phyloP scores from a whole-genome alignment of 495 filamentous ascomycete species.

The Margaritispora aquatica region DNA sequence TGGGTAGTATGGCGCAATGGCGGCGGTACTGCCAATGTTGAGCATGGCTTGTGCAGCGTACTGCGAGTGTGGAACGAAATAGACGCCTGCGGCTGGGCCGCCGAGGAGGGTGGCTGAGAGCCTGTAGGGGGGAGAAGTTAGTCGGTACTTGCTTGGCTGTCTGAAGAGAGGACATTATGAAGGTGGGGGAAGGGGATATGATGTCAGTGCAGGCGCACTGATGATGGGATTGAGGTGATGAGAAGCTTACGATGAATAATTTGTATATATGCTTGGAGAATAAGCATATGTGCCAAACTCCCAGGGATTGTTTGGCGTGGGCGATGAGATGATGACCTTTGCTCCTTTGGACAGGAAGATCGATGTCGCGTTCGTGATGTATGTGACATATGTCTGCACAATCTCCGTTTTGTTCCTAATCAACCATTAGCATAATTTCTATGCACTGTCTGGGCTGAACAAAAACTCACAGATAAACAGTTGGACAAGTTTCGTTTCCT shows the following conservation, averaged over 20 bases:
- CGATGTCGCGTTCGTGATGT: slow-evolving; percentile 48
- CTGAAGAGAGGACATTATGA: no score
- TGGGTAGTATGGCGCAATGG: slow-evolving; percentile 44
- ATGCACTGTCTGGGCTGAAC: slow-evolving; percentile 21
- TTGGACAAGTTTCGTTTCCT: slow-evolving; percentile 50
- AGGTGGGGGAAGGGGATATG: background rate
- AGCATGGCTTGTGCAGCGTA: slow-evolving; percentile 47
- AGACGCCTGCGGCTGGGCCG: slow-evolving; percentile 33
- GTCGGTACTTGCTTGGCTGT: no score
- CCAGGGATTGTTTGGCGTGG: slow-evolving; percentile 50
- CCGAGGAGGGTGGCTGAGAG: slow-evolving; percentile 19
- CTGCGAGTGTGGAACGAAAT: slow-evolving; percentile 46
- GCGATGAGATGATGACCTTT: slow-evolving; percentile 49
- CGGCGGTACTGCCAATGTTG: slow-evolving; percentile 29
- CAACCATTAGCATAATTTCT: no score
- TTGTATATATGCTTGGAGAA: slow-evolving; percentile 40
- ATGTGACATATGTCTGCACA: slow-evolving; percentile 51
- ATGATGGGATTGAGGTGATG: no score
- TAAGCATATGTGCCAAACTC: slow-evolving; percentile 43
- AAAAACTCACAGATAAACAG: slow-evolving; percentile 24
- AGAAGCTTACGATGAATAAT: slow-evolving; percentile 30
- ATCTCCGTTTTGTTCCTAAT: slow-evolving; percentile 43
- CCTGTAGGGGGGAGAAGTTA: background rate
- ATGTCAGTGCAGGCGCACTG: no score
- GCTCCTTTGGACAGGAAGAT: slow-evolving; percentile 48